phyloP scores from a whole-genome alignment of 169 alveolate species.

The Cryptosporidium parvum region DNA sequence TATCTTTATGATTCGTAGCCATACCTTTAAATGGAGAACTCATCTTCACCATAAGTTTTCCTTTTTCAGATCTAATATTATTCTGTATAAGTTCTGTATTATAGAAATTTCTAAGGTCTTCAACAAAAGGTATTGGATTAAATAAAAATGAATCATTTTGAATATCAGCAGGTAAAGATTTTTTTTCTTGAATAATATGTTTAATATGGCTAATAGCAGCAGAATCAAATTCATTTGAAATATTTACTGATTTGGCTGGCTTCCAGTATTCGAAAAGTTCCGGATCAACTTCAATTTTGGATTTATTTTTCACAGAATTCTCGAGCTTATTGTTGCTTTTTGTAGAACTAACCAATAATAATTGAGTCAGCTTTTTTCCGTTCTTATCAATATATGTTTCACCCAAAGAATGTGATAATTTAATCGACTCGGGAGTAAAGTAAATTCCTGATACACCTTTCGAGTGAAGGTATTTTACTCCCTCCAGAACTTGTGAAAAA shows the following conservation, averaged over 20 bases:
- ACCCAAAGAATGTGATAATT: constrained; percentile 60
- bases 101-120: not conserved
- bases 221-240: constrained; percentile 7
- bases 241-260: not conserved
- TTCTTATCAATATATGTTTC: constrained; percentile 48
- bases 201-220: not conserved
- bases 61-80: not conserved
- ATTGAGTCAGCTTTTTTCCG: constrained; percentile 15
- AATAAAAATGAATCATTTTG: constrained; percentile 13
- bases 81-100: not conserved
- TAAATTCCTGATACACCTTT: constrained; percentile 42
- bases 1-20: constrained; percentile 6
- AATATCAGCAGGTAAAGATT: not conserved
- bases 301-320: not conserved
- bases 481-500: constrained; percentile 39
- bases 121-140: constrained; percentile 18
- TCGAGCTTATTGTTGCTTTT: not conserved
- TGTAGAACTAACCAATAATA: not conserved
- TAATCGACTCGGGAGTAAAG: constrained; percentile 58
- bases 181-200: constrained; percentile 36
- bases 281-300: constrained; percentile 18
- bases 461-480: constrained; percentile 21
- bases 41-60: constrained; percentile 3
- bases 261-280: constrained; percentile 51
- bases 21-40: constrained; percentile 51